Conservation (phyloP, 257 asterid genomes). For the Orobanche coerulescens region DNA sequence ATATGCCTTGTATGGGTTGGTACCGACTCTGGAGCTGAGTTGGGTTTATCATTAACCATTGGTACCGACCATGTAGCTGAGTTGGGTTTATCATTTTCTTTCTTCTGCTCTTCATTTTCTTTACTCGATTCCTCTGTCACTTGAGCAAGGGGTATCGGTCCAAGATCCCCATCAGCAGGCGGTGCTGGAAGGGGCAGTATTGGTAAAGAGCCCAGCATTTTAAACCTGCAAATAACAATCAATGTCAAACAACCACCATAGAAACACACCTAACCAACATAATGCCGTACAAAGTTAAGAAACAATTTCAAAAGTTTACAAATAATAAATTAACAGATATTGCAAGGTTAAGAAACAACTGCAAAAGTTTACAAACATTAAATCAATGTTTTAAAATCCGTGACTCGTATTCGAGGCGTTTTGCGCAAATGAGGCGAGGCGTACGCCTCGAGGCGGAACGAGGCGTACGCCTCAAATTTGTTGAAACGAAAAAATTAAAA, state of each 20-base stretch:
- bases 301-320: not conserved
- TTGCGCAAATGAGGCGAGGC: no score
- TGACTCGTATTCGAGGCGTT: no score
- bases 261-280: not conserved
- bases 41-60: conserved; percentile 22
- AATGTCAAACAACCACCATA: not conserved
- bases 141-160: conserved; percentile 47
- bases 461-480: no score
- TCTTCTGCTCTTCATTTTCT: conserved; percentile 30
- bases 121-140: conserved; percentile 27
- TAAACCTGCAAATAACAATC: conserved; percentile 28
- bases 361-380: no score
- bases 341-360: no score
- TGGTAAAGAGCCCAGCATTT: conserved; percentile 61
- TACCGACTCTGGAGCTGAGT: conserved; percentile 45
- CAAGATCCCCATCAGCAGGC: conserved; percentile 67
- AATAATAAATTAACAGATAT: not conserved
- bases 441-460: no score
- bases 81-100: conserved; percentile 16
- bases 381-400: no score
- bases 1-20: conserved; percentile 80
- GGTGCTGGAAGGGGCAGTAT: conserved; percentile 87
- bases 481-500: no score
- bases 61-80: conserved; percentile 54
- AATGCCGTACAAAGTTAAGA: not conserved